Conservation (phyloP, 441 rosid genomes). For the Gossypium laxum region DNA sequence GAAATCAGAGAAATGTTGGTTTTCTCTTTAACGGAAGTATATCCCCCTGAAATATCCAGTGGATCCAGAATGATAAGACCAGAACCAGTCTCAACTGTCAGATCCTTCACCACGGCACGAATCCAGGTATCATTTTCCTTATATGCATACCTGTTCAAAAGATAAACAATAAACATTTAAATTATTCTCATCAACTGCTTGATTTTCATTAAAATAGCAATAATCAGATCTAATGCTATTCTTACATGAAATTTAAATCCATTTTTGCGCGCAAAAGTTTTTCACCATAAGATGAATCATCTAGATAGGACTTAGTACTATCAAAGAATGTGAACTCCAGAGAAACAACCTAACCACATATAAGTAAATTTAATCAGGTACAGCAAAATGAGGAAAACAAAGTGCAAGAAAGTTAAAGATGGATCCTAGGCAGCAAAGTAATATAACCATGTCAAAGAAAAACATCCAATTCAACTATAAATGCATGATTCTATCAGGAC, state of each 20-base stretch:
- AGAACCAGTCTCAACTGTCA: slow-evolving; percentile 88
- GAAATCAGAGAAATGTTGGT: slow-evolving; percentile 76
- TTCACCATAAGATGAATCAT: slow-evolving; percentile 72
- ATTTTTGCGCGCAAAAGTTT: slow-evolving; percentile 87
- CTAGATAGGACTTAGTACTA: slow-evolving; percentile 78
- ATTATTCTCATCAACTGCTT: not conserved
- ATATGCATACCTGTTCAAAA: slow-evolving; percentile 68
- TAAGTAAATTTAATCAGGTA: slow-evolving; percentile 11
- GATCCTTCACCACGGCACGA: slow-evolving; percentile 72
- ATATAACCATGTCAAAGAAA: not conserved
- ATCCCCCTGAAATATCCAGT: slow-evolving; percentile 81
- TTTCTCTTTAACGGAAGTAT: slow-evolving; percentile 82
- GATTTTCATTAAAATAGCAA: not conserved
- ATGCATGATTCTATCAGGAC: not conserved
- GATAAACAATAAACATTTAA: not conserved
- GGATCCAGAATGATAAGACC: slow-evolving; percentile 92
- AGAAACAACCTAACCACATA: slow-evolving; percentile 62
- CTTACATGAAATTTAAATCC: slow-evolving; percentile 98
- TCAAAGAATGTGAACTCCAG: slow-evolving; percentile 97
- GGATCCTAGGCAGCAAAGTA: slow-evolving; percentile 4
- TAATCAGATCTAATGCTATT: not conserved
- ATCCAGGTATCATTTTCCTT: slow-evolving; percentile 95
- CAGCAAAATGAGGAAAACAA: not conserved
- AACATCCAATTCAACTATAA: not conserved
- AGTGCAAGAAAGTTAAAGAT: slow-evolving; percentile 14